These are phyloP conservation scores for Metschnikowia vanudenii DNA, from an alignment of 805 yeast species.

Conservation along the genomic window DNA sequence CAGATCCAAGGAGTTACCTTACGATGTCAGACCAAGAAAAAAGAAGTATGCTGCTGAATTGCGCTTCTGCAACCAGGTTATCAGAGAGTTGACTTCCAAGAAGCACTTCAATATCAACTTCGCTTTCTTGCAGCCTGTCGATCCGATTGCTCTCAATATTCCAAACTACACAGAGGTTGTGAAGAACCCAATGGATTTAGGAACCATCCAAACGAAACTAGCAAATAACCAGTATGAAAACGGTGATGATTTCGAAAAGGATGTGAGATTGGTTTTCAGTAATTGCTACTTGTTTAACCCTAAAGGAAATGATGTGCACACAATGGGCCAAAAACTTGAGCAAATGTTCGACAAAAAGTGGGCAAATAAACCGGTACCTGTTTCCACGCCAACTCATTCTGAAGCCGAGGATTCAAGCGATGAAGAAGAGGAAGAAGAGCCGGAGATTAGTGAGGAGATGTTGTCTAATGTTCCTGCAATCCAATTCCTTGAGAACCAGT, in stretches of 20 bases:
- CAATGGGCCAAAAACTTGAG: conserved; percentile 92
- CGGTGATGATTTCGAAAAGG: conserved; percentile 83
- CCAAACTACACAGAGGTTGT: conserved; percentile 87
- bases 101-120: conserved; percentile 82
- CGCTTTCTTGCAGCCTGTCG: conserved; percentile 93
- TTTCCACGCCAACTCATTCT: conserved; percentile 68
- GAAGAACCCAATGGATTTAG: conserved; percentile 92
- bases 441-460: conserved; percentile 52
- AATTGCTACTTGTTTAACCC: conserved; percentile 95
- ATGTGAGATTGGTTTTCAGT: conserved; percentile 76
- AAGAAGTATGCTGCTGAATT: conserved; percentile 89
- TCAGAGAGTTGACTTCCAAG: conserved; percentile 79
- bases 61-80: conserved; percentile 75
- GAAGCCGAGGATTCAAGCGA: conserved; percentile 39
- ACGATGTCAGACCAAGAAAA: conserved; percentile 85
- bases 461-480: conserved; percentile 84
- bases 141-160: conserved; percentile 88
- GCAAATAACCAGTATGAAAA: conserved; percentile 85
- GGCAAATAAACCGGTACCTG: conserved; percentile 61
- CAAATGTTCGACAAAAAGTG: conserved; percentile 82
- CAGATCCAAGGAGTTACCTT: conserved; percentile 87
- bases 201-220: conserved; percentile 77
- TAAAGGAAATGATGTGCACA: conserved; percentile 92
- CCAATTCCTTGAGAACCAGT: conserved; percentile 81
- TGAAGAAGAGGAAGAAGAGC: conserved; percentile 52